A percentile compares a stretch with the other conserved stretches of the same genome.
phyloP scores from a whole-genome alignment of 345 rosid genomes.

The rapeseed (Brassica napus) region Da-Ae NC_063438.1:5717001-5717500 shows the following conservation, averaged over 20 bases:
- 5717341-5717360: slow-evolving; percentile 12
- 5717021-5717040: too few relatives aligned
- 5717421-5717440: neutral
- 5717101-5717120: neutral
- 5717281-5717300: neutral
- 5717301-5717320: slow-evolving; percentile 28
- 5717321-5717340: slow-evolving; percentile 22
- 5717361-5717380: slow-evolving; percentile 38
- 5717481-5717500: slow-evolving; percentile 38
- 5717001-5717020: neutral
- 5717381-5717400: slow-evolving; percentile 26
- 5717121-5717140: slow-evolving; percentile 24
- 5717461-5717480: slow-evolving; percentile 31
- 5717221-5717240: neutral
- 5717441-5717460: slow-evolving; percentile 11
- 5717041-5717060: too few relatives aligned
- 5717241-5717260: neutral
- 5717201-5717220: slow-evolving; percentile 5
- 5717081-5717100: too few relatives aligned
- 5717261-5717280: neutral
- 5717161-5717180: slow-evolving; percentile 13
- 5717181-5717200: neutral
- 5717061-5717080: too few relatives aligned
- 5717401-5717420: slow-evolving; percentile 2
- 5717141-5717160: neutral